These are phyloP conservation scores for Suillus discolor DNA, from an alignment of 768 basidiomycete genomes.

Conservation along the genomic window DNA sequence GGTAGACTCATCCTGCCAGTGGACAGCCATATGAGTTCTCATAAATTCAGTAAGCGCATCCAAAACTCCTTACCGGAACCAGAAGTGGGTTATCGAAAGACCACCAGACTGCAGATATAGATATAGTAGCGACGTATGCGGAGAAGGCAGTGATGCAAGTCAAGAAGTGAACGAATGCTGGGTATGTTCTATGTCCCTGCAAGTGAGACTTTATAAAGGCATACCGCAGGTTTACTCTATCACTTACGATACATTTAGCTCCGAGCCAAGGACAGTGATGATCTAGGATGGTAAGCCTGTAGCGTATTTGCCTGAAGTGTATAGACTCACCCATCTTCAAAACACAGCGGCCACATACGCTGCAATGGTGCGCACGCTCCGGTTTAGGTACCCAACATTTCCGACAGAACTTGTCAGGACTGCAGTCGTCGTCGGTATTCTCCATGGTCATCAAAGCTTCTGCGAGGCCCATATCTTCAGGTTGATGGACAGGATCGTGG, in stretches of 20 bases:
- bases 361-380: slow-evolving; percentile 81
- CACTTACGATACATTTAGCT: slow-evolving; percentile 69
- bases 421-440: slow-evolving; percentile 55
- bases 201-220: slow-evolving; percentile 8
- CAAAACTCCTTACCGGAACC: slow-evolving; percentile 51
- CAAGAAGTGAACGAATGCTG: slow-evolving; percentile 82
- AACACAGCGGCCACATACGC: slow-evolving; percentile 73
- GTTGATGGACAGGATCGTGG: slow-evolving; percentile 32
- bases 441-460: slow-evolving; percentile 60
- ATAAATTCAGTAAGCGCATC: not conserved
- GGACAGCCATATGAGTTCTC: slow-evolving; percentile 10
- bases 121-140: slow-evolving; percentile 58
- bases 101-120: slow-evolving; percentile 56
- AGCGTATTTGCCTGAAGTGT: not conserved
- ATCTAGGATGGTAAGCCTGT: slow-evolving; percentile 43
- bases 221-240: not conserved
- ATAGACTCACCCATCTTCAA: slow-evolving; percentile 75
- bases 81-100: slow-evolving; percentile 63
- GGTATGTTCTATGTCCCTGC: slow-evolving; percentile 83
- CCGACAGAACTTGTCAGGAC: slow-evolving; percentile 72
- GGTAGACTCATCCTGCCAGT: slow-evolving; percentile 56
- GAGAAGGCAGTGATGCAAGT: slow-evolving; percentile 63
- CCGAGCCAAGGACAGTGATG: slow-evolving; percentile 90
- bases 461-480: slow-evolving; percentile 50
- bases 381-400: slow-evolving; percentile 82